Percentiles rank a stretch among this genome's conserved stretches.
phyloP scores from a whole-genome alignment of 2,329 filamentous ascomycete genomes.

The Aphanoascus verrucosus region DNA sequence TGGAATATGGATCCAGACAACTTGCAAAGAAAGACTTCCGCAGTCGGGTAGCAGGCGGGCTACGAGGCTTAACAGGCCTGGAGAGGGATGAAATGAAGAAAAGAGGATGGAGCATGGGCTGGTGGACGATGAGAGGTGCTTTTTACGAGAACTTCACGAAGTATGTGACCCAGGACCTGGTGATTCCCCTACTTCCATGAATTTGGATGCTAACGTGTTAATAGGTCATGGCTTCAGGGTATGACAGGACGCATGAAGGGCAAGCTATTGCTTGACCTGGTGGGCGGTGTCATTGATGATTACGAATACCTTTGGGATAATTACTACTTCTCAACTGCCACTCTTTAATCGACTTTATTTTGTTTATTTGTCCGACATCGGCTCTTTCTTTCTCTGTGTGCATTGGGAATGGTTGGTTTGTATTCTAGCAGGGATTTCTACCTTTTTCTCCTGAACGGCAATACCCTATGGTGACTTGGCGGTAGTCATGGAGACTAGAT shows the following conservation, averaged over 20 bases:
- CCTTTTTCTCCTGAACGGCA: neutral
- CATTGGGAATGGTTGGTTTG: neutral
- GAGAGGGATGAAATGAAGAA: conserved; percentile 84
- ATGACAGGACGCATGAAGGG: conserved; percentile 60
- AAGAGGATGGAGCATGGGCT: conserved; percentile 79
- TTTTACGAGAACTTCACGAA: conserved; percentile 87
- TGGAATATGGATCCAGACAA: conserved; percentile 85
- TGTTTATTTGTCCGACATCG: conserved; percentile 13
- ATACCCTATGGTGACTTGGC: neutral
- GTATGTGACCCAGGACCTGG: conserved; percentile 30
- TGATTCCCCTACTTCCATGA: neutral
- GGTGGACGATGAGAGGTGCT: conserved; percentile 95
- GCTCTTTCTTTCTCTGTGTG: conserved; percentile 5
- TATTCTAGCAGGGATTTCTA: neutral
- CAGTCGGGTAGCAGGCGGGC: conserved; percentile 54
- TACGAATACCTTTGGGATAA: conserved; percentile 98
- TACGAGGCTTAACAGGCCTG: conserved; percentile 67
- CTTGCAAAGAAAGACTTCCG: conserved; percentile 58
- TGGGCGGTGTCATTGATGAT: conserved; percentile 80
- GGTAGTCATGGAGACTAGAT: neutral
- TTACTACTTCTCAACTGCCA: conserved; percentile 75
- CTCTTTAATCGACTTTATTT: conserved; percentile 25
- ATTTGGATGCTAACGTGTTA: conserved; percentile 19
- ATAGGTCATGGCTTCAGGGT: conserved; percentile 52
- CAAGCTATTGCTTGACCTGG: conserved; percentile 65